Evolutionary conservation across 129 eudicot genomes (phyloP).

Genomic region (Helianthus tuberosus): DNA sequence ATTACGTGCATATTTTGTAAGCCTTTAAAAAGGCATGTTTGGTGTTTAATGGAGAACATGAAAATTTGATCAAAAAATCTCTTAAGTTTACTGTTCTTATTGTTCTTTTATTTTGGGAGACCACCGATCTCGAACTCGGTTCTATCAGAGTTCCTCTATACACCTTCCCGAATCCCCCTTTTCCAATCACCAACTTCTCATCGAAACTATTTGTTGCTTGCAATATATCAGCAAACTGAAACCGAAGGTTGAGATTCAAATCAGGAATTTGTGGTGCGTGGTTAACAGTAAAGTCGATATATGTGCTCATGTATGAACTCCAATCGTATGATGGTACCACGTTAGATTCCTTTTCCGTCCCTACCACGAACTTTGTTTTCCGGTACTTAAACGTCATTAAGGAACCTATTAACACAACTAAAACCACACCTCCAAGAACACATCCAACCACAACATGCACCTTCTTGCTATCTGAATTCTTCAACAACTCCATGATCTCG

Average conservation of each 20-base stretch:
- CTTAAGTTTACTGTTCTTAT: too few species aligned
- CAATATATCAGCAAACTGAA: conserved; percentile 46
- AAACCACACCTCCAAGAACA: conserved; percentile 40
- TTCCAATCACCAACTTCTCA: conserved; percentile 47
- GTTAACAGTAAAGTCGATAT: conserved; percentile 28
- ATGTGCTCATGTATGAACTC: conserved; percentile 38
- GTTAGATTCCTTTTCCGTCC: conserved; percentile 19
- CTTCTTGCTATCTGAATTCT: not conserved
- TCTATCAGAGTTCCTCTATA: conserved; percentile 58
- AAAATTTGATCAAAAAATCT: too few species aligned
- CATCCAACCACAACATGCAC: conserved; percentile 38
- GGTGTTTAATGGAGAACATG: too few species aligned
- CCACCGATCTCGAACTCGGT: too few species aligned
- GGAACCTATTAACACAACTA: conserved; percentile 34
- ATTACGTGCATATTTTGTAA: too few species aligned
- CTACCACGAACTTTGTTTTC: conserved; percentile 36
- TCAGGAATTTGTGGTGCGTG: conserved; percentile 24
- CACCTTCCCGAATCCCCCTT: conserved; percentile 78
- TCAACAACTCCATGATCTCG: conserved; percentile 53
- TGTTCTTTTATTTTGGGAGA: too few species aligned
- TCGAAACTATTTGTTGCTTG: conserved; percentile 54
- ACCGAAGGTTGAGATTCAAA: conserved; percentile 45
- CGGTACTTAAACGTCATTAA: conserved; percentile 23
- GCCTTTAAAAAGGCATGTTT: too few species aligned
- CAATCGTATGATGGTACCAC: conserved; percentile 30